These are phyloP conservation scores for Hericium alpestre DNA, from an alignment of 768 basidiomycete genomes.

Conservation along the genomic window DNA sequence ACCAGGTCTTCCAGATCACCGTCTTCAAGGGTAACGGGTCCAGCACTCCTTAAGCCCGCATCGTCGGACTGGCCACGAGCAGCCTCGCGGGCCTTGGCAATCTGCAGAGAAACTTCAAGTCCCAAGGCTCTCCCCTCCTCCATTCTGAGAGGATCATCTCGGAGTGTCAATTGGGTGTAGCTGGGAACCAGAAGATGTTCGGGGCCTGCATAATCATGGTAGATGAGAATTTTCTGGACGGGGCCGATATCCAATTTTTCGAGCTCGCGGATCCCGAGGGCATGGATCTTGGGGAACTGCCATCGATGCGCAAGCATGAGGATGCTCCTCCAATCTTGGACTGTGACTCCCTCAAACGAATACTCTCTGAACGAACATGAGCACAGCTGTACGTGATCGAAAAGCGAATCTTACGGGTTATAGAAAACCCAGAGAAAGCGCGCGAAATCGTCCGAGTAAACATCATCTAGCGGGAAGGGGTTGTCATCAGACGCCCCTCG, in stretches of 20 bases:
- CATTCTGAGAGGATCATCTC: constrained; percentile 25
- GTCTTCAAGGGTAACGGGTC: constrained; percentile 1
- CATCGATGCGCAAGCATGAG: constrained; percentile 45
- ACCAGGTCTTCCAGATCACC: neutral
- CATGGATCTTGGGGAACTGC: constrained; percentile 41
- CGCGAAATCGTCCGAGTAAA: constrained; percentile 38
- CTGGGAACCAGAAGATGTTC: constrained; percentile 25
- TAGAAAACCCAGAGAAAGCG: constrained; percentile 56
- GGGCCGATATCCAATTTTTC: constrained; percentile 32
- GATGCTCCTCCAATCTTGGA: constrained; percentile 45
- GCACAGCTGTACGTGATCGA: neutral
- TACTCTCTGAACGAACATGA: constrained; percentile 32
- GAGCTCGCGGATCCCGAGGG: constrained; percentile 44
- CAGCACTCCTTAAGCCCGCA: neutral
- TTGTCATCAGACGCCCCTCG: constrained; percentile 18
- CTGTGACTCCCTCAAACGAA: constrained; percentile 39
- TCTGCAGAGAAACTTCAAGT: constrained; percentile 24
- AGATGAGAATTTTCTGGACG: constrained; percentile 35
- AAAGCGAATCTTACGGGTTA: constrained; percentile 36
- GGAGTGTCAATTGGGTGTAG: constrained; percentile 25
- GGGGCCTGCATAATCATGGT: constrained; percentile 26
- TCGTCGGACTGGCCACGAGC: constrained; percentile 6
- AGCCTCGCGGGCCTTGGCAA: constrained; percentile 29
- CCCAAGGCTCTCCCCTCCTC: constrained; percentile 34
- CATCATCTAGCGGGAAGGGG: constrained; percentile 29